Evolutionary conservation across 140 eudicot species (phyloP), one percentile per base, ranked within the genome.

Genomic region (Oenanthe javanica): DNA sequence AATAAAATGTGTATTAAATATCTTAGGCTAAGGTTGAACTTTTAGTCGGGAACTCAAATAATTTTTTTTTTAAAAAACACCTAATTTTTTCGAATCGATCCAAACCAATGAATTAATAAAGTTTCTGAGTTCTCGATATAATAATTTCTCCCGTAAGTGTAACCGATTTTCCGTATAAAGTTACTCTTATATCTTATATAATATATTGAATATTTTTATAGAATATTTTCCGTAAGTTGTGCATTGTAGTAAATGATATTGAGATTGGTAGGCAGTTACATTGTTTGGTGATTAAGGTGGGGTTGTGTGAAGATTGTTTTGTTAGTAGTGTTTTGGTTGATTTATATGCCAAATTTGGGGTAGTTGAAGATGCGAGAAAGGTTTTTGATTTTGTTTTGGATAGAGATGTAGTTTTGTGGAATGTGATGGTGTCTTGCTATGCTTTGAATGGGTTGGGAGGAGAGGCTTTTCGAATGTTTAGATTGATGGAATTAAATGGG

Each of bases 351-450:
- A 89, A 89, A 61, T 40, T 87, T 63, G 97, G 92, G 16, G 82
- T 83, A 43, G 87, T 91, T 54, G 21, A 55, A 12, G 88, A 91
- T 18, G 89, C 91, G 40, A 83, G 82, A 70, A 47, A 46, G 54
- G 87, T 78, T 80, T 89, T 88, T 84, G 87, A 89, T 67, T 55
- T 48, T 27, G 80, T 70, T 45, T 51, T 77, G 78, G 82, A 55
- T 81, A 87, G 77, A 80, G 97, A 91, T 85, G 66, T 87, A 84
- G 93, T 91, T 73, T 85, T 88, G 80, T 89, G 97, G 97, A 91
- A 91, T 83, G 97, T 87, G 42, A 89, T 91, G 92, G 86, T 87
- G 51, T 89, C 93, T 71, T 84, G 89, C 79, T 89, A 89, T 79
- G 85, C 77, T 46, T 76, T 83, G 73, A 89, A 91, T 75, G 76